A percentile compares a stretch with the other conserved stretches of the same genome.
These are phyloP conservation scores for Moricandia arvensis DNA, from an alignment of 345 rosid species.

Conservation along the genomic window DNA sequence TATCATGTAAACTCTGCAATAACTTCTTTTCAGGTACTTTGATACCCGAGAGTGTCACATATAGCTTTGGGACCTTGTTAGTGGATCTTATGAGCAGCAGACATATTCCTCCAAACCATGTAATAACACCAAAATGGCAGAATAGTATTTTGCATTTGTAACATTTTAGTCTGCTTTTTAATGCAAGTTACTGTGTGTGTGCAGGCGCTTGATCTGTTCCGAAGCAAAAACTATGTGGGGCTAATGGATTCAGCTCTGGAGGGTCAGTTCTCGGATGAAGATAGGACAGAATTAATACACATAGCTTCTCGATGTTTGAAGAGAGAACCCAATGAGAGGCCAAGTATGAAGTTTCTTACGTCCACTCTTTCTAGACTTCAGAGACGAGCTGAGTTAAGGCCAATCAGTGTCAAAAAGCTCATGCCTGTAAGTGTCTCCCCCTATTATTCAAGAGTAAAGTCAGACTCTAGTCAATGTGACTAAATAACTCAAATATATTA, in stretches of 20 bases:
- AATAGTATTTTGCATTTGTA: neutral
- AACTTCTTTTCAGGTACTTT: slow-evolving; percentile 60
- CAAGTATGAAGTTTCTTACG: slow-evolving; percentile 81
- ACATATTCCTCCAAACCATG: slow-evolving; percentile 96
- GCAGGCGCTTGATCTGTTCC: slow-evolving; percentile 96
- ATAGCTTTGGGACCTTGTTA: slow-evolving; percentile 89
- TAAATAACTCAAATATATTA: neutral
- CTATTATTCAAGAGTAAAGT: slow-evolving; percentile 37
- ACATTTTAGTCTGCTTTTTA: slow-evolving; percentile 5
- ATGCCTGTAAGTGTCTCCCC: slow-evolving; percentile 40
- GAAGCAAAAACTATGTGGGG: slow-evolving; percentile 80
- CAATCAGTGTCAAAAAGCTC: slow-evolving; percentile 23
- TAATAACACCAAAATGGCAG: slow-evolving; percentile 31
- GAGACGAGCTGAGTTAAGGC: slow-evolving; percentile 74
- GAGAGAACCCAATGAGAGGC: slow-evolving; percentile 91
- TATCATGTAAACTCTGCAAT: neutral
- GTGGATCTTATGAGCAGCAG: slow-evolving; percentile 93
- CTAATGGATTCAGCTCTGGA: slow-evolving; percentile 97
- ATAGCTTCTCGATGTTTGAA: slow-evolving; percentile 90
- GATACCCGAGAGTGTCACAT: slow-evolving; percentile 82
- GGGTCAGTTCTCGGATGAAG: slow-evolving; percentile 93
- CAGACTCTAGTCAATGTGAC: neutral
- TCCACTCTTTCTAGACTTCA: slow-evolving; percentile 70
- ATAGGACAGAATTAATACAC: slow-evolving; percentile 79
- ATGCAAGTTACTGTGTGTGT: slow-evolving; percentile 38